Evolutionary conservation across 495 filamentous ascomycete species (phyloP), one percentile per base, ranked within the genome.

Genomic region (Hypoxylon cercidicola): DNA sequence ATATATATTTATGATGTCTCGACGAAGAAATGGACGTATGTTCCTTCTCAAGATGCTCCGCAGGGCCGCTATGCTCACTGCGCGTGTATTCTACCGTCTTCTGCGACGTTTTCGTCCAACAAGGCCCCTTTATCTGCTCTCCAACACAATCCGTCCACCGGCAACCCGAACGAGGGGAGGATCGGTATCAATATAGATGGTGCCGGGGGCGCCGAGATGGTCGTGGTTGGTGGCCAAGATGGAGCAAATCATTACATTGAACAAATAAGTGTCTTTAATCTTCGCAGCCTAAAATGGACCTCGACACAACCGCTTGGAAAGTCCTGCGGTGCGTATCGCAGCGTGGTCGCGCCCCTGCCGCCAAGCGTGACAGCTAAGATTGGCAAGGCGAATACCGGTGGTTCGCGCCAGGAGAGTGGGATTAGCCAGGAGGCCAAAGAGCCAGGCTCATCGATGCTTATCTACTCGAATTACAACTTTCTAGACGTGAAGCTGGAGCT

Each of bases 391-490:
- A 71, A 73, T 40, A 70, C 63, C 34, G 60, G 59, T 35, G 50
- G 62, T 21, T 71, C 72, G 39, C 76, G 75, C 16, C 74, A 79
- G 18, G 62, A 67, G 0, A 66, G 67, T 3, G 70, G 61, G n/a
- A 76, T 78, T 39, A 76, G 77, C 55, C 75, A 79, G 28, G 84
- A 86, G 48, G 73, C 81, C 60, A 76, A 79, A 64, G 85, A 90
- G 32, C 83, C 88, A 3, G 87, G 85, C 25, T 89, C 88, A 12
- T 91, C 93, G 4, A 97, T 97, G 92, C 83, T 99, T 51, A 96
- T 99, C 28, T 99, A 99, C 74, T 98, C 95, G 39, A 99, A 99
- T 71, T 99, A 98, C 74, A 98, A 99, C 75, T 99, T 99, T 73
- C 74, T 98, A 35, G 93, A 98, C 62, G 95, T 98, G 61, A 98